A percentile compares a stretch with the other conserved stretches of the same genome.
These are phyloP conservation scores for Echium plantagineum DNA, from an alignment of 257 asterid species.

Conservation along the genomic window DNA sequence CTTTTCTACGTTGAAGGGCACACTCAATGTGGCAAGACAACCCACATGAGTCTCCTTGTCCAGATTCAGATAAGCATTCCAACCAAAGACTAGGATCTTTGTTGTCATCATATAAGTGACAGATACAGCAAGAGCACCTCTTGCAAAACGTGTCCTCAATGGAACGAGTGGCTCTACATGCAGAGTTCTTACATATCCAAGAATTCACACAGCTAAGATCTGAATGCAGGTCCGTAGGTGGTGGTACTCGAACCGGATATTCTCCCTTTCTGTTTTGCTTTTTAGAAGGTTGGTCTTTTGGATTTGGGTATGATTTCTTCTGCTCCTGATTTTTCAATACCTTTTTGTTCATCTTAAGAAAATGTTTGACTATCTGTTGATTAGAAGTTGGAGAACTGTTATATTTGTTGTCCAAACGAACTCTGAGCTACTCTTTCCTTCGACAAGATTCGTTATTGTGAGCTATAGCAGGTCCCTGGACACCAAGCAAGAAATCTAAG, in stretches of 20 bases:
- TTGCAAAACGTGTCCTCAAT: slow-evolving; percentile 69
- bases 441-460: slow-evolving; percentile 16
- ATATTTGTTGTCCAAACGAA: slow-evolving; percentile 22
- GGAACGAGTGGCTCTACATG: slow-evolving; percentile 65
- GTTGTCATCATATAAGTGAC: slow-evolving; percentile 78
- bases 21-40: slow-evolving; percentile 85
- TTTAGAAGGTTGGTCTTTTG: slow-evolving; percentile 50
- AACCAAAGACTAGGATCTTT: slow-evolving; percentile 94
- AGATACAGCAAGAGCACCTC: slow-evolving; percentile 88
- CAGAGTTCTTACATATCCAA: slow-evolving; percentile 71
- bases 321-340: slow-evolving; percentile 34
- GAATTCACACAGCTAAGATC: slow-evolving; percentile 40
- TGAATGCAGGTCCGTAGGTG: slow-evolving; percentile 34
- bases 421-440: slow-evolving; percentile 21
- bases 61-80: slow-evolving; percentile 67
- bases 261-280: slow-evolving; percentile 58
- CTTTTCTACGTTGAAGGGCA: slow-evolving; percentile 68
- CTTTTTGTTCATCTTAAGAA: slow-evolving; percentile 37
- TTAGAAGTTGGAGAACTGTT: slow-evolving; percentile 19
- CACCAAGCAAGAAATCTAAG: slow-evolving; percentile 15
- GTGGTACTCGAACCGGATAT: slow-evolving; percentile 56
- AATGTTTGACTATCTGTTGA: slow-evolving; percentile 53
- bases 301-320: slow-evolving; percentile 43
- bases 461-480: slow-evolving; percentile 18
- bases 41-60: slow-evolving; percentile 63